Evolutionary conservation across 192 early-diverging fungal genomes (phyloP), one percentile per base, ranked within the genome.

Genomic region (Dimargaris xerosporica): DNA sequence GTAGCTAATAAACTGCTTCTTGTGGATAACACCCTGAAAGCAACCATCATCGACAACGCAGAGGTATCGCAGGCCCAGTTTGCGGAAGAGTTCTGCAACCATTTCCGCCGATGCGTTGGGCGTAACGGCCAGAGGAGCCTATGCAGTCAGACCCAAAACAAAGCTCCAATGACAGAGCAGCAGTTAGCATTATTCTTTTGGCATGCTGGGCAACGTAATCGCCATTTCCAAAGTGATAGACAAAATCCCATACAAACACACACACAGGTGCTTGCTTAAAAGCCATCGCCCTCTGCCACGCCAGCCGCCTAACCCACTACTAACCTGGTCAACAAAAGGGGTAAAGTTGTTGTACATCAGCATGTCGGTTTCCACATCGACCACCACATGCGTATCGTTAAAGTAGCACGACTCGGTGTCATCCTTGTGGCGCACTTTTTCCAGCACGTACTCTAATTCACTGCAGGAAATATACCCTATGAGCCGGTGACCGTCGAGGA

Each of bases 11-110:
- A 93, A 69, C 21, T 79, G 69, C 67, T 91, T 91, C 73, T 94
- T 96, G 68, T 87, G 84, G 28, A 96, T 86, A 47, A 91, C 79
- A 21, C 91, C 93, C 45, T 83, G 80, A 52, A 80, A 89, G 17
- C 77, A 65, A 1, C 93, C 91, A 23, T 82, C 75, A 53, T 87
- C 73, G 10, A 82, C 81, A 12, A 96, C 90, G 66, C 86, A 88
- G 2, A 96, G 65, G 44, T 86, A 90, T 50, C 83, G 80, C 29
- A 88, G 72, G 3, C 93, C 91, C 44, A 96, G 65, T 60, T 91
- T 88, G 51, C 84, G 75, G 66, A 96, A 90, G 54, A 94, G 56
- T 50, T 91, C 90, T 63, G 85, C 75, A 0, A 89, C 82, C n/a
- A 96, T 62, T 64, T 94, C 88, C 66, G 91, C 84, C n/a, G 86